Conservation (phyloP, 345 rosid genomes). For the Viola odorata region DNA sequence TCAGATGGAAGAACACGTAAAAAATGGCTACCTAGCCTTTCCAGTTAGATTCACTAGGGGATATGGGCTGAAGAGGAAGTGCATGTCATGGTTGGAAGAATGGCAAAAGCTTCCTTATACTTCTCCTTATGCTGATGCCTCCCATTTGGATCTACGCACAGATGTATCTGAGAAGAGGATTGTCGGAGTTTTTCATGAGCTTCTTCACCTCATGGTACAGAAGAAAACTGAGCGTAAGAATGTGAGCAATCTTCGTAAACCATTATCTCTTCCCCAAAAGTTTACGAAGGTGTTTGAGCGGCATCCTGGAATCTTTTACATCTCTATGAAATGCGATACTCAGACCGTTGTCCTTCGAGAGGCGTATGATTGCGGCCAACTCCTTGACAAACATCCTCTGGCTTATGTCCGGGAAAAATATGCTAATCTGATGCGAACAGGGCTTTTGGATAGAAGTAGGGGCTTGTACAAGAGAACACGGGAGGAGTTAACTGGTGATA, state of each 20-base stretch:
- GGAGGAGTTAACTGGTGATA: conserved; percentile 2
- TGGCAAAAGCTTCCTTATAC: conserved; percentile 84
- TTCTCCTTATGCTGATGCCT: conserved; percentile 55
- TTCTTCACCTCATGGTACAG: conserved; percentile 66
- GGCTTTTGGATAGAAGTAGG: conserved; percentile 57
- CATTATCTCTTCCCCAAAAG: conserved; percentile 66
- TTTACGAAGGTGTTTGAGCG: conserved; percentile 83
- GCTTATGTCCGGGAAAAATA: conserved; percentile 43
- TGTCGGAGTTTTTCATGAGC: conserved; percentile 80
- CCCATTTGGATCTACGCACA: conserved; percentile 78
- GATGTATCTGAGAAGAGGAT: conserved; percentile 82
- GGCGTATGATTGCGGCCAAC: conserved; percentile 50
- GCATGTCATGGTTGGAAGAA: conserved; percentile 73
- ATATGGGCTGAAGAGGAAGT: conserved; percentile 69
- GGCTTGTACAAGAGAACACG: conserved; percentile 42
- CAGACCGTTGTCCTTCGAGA: conserved; percentile 78
- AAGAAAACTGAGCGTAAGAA: conserved; percentile 72
- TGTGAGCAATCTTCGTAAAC: conserved; percentile 68
- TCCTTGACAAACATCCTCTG: conserved; percentile 52
- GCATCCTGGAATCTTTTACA: conserved; percentile 82
- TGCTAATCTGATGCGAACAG: conserved; percentile 48
- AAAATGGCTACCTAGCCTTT: conserved; percentile 38
- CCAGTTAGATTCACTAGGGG: conserved; percentile 77
- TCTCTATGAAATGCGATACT: conserved; percentile 54
- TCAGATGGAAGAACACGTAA: conserved; percentile 22